Evolutionary conservation across 2,329 filamentous ascomycete species (phyloP).

Genomic region (Endocalyx cinctus): DNA sequence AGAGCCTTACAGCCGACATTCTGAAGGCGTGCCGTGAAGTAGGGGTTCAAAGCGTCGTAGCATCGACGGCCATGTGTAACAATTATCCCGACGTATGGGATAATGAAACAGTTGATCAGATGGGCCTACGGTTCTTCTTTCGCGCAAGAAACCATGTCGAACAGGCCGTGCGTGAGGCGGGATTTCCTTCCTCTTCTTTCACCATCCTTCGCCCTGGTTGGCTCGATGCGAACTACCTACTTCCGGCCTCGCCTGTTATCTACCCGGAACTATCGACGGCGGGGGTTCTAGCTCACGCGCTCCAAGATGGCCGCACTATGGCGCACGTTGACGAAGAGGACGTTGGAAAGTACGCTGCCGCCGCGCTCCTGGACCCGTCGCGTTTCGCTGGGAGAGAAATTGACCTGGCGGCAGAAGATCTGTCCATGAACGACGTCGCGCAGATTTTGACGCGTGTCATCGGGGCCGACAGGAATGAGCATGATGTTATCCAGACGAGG

Average conservation of each 20-base stretch:
- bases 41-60: constrained; percentile 6
- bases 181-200: constrained; percentile 8
- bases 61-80: constrained; percentile 4
- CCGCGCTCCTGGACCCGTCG: constrained; percentile 7
- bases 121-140: no score
- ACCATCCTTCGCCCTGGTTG: constrained; percentile 13
- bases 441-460: no score
- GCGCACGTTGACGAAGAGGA: constrained; percentile 8
- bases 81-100: neutral
- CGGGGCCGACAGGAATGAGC: no score
- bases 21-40: constrained; percentile 8
- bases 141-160: constrained; percentile 1
- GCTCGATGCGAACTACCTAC: constrained; percentile 15
- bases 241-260: constrained; percentile 1
- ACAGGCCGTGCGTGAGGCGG: constrained; percentile 10
- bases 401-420: constrained; percentile 4
- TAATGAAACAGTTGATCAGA: neutral
- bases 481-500: no score
- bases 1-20: constrained; percentile 7
- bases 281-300: constrained; percentile 6
- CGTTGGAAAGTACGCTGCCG: constrained; percentile 9
- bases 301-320: constrained; percentile 1
- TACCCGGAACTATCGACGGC: constrained; percentile 4
- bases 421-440: no score
- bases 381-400: constrained; percentile 6